Conservation (phyloP, 2,329 filamentous ascomycete species). For the Colletotrichum sublineola region DNA sequence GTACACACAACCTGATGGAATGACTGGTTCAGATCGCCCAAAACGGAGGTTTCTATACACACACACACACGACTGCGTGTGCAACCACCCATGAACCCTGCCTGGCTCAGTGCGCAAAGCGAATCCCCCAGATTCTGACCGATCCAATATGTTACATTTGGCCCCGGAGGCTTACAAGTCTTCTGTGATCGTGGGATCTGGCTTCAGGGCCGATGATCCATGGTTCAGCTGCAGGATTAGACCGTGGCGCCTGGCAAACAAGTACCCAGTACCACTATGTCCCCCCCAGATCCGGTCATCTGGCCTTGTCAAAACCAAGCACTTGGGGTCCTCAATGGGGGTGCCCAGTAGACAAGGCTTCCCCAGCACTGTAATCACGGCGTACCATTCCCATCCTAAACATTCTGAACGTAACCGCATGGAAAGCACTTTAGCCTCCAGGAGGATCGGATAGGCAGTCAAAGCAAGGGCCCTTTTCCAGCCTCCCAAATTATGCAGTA, state of each 20-base stretch:
- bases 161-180: not conserved
- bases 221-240: not conserved
- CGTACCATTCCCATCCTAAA: not conserved
- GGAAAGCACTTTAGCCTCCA: conserved; percentile 3
- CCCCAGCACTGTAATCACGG: not conserved
- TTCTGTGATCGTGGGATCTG: conserved; percentile 1
- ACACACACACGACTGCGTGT: not conserved
- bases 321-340: conserved; percentile 15
- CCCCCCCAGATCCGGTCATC: conserved; percentile 1
- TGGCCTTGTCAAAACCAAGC: conserved; percentile 7
- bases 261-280: not conserved
- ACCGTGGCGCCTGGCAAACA: conserved; percentile 7
- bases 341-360: not conserved
- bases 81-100: not conserved
- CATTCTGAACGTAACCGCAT: not conserved
- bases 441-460: not conserved
- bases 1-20: not conserved
- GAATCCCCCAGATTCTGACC: not conserved
- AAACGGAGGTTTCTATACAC: not conserved
- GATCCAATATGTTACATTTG: not conserved
- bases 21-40: not conserved
- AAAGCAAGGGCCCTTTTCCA: conserved; percentile 24
- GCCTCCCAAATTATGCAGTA: not conserved
- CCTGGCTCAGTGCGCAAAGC: not conserved
- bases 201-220: conserved; percentile 3